phyloP scores from a whole-genome alignment of 2,329 filamentous ascomycete species.

The Fusarium acutatum region DNA sequence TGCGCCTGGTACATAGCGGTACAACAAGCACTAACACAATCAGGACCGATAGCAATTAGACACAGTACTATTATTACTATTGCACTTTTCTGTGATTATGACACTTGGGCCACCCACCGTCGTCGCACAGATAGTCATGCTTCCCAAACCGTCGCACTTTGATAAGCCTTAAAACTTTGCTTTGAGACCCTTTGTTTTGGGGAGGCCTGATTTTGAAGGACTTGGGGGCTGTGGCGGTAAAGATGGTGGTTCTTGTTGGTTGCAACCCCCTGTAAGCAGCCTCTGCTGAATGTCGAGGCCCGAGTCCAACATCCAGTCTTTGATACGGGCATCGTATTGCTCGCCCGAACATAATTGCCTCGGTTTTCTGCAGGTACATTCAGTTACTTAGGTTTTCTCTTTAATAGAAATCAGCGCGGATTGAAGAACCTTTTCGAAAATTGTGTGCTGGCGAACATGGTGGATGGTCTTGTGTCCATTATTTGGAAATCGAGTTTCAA shows the following conservation, averaged over 20 bases:
- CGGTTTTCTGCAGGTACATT: not conserved
- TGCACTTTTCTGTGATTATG: not conserved
- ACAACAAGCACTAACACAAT: not conserved
- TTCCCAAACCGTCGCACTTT: not conserved
- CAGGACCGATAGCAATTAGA: not conserved
- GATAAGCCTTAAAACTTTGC: not conserved
- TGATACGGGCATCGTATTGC: not conserved
- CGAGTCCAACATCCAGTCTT: constrained; percentile 3
- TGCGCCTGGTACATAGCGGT: not conserved
- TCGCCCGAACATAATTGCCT: not conserved
- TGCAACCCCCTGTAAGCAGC: constrained; percentile 6
- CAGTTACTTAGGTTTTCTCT: not conserved
- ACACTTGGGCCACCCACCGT: not conserved
- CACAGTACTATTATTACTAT: not conserved
- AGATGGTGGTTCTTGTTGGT: not conserved
- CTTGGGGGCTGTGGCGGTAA: not conserved
- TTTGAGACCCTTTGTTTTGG: not conserved
- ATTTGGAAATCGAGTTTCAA: not conserved
- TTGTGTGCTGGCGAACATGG: not conserved
- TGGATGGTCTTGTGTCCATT: not conserved
- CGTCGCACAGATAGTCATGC: not conserved
- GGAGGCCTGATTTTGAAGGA: not conserved
- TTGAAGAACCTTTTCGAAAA: not conserved
- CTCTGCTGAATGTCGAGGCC: constrained; percentile 6
- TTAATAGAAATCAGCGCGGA: not conserved